Percentiles rank a stretch among this genome's conserved stretches.
Evolutionary conservation across 2,329 filamentous ascomycete genomes (phyloP).

Genomic region (Hawksworthiomyces lignivorus): DNA sequence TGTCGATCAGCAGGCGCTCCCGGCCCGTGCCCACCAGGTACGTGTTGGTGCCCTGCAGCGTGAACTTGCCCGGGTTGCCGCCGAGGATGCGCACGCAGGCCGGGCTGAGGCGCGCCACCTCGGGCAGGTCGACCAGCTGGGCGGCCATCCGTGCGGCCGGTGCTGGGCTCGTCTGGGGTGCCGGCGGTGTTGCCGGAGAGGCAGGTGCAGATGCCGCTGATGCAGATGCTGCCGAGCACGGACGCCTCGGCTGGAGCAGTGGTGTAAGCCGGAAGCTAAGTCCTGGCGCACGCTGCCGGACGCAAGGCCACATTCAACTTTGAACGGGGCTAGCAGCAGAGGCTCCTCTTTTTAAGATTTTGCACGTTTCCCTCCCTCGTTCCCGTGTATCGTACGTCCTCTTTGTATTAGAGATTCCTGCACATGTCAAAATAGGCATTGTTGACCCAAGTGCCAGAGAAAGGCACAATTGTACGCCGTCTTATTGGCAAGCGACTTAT

Average conservation of each 20-base stretch:
- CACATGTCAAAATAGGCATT: no score
- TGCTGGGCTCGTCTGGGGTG: not conserved
- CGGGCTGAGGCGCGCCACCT: conserved; percentile 70
- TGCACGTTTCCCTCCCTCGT: not conserved
- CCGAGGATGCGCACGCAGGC: conserved; percentile 77
- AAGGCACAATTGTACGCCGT: no score
- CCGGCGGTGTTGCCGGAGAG: not conserved
- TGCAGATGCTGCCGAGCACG: not conserved
- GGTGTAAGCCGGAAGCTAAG: conserved; percentile 6
- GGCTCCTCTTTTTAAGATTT: no score
- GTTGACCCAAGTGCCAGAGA: no score
- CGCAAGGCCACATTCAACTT: conserved; percentile 4
- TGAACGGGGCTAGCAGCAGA: no score
- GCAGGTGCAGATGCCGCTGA: not conserved
- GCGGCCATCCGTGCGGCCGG: conserved; percentile 43
- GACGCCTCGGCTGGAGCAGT: conserved; percentile 2
- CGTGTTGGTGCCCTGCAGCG: conserved; percentile 79
- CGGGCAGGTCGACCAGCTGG: conserved; percentile 56
- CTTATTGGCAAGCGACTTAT: no score
- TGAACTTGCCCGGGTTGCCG: conserved; percentile 81
- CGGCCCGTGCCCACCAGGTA: conserved; percentile 78
- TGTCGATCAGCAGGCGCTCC: conserved; percentile 76
- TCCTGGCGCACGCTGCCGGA: not conserved
- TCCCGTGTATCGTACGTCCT: not conserved
- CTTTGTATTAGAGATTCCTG: no score